Percentiles rank a stretch among this genome's conserved stretches.
Evolutionary conservation across 495 filamentous ascomycete genomes (phyloP).

Genomic region (Choiromyces venosus): DNA sequence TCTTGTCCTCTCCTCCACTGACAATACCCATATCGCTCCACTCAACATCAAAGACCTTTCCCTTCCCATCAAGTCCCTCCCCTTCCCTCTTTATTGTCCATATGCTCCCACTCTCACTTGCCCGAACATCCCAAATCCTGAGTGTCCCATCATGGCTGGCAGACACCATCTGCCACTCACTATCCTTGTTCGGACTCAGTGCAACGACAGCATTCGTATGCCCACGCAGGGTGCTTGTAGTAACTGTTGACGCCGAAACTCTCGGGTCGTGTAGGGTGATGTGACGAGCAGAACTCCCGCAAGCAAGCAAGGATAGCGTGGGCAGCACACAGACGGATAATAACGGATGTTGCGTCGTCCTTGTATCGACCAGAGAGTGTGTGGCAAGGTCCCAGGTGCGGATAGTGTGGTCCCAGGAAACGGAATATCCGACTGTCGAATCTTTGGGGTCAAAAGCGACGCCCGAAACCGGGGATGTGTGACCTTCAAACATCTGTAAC

Average conservation of each 20-base stretch:
- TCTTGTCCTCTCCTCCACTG: conserved; percentile 84
- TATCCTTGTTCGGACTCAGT: conserved; percentile 64
- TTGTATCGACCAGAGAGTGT: conserved; percentile 62
- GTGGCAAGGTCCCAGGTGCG: conserved; percentile 89
- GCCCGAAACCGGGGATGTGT: conserved; percentile 65
- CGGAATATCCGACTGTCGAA: conserved; percentile 80
- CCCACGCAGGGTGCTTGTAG: conserved; percentile 80
- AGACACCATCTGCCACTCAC: conserved; percentile 71
- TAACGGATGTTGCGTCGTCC: conserved; percentile 74
- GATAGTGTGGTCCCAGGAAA: conserved; percentile 80
- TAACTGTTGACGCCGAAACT: conserved; percentile 61
- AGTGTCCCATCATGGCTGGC: conserved; percentile 85
- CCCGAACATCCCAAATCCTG: conserved; percentile 84
- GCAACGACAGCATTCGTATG: conserved; percentile 77
- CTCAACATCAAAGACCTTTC: conserved; percentile 74
- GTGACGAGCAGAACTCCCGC: conserved; percentile 77
- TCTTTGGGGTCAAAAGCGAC: conserved; percentile 79
- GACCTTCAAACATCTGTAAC: conserved; percentile 63
- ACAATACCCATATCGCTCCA: conserved; percentile 84
- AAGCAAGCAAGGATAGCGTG: conserved; percentile 63
- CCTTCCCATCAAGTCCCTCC: conserved; percentile 49
- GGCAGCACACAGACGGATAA: conserved; percentile 66
- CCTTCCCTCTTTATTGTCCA: conserved; percentile 76
- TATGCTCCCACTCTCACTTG: conserved; percentile 66
- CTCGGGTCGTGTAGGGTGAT: conserved; percentile 88